These are phyloP conservation scores for Ramicandelaber brevisporus DNA, from an alignment of 192 early-diverging fungal genomes.

Conservation along the genomic window DNA sequence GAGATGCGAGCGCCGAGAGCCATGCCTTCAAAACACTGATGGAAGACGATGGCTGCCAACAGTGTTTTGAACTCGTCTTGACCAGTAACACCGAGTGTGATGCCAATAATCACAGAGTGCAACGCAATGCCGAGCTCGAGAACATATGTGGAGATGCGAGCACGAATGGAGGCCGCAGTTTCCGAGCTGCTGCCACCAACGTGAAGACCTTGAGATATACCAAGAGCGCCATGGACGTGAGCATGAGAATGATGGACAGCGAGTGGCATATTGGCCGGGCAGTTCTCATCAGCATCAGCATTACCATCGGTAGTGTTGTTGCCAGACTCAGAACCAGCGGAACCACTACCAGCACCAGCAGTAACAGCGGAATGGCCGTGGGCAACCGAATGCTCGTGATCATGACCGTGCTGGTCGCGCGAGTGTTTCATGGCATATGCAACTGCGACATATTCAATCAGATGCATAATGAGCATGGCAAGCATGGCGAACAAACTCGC, in stretches of 20 bases:
- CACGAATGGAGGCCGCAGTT: too few relatives aligned
- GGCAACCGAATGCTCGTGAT: not conserved
- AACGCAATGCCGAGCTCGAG: conserved; percentile 53
- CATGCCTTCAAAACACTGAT: conserved; percentile 57
- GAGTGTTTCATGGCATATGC: conserved; percentile 1
- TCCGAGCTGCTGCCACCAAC: conserved; percentile 5
- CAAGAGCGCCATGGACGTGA: conserved; percentile 10
- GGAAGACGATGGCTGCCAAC: conserved; percentile 37
- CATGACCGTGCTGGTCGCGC: not conserved
- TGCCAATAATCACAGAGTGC: conserved; percentile 53
- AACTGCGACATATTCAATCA: conserved; percentile 26
- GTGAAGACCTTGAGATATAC: too few relatives aligned
- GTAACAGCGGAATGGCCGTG: too few relatives aligned
- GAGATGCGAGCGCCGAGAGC: conserved; percentile 49
- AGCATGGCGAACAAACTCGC: conserved; percentile 32
- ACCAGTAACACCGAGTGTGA: conserved; percentile 30
- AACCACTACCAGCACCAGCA: too few relatives aligned
- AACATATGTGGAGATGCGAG: conserved; percentile 35
- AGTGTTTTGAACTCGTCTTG: conserved; percentile 25
- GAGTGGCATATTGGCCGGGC: too few relatives aligned
- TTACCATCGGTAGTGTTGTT: not conserved
- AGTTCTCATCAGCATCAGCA: conserved; percentile 1
- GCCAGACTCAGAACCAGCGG: conserved; percentile 2
- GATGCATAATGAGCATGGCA: conserved; percentile 32
- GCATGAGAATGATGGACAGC: too few relatives aligned